Evolutionary conservation across 129 eudicot species (phyloP).

Genomic region (Artemisia annua): DNA sequence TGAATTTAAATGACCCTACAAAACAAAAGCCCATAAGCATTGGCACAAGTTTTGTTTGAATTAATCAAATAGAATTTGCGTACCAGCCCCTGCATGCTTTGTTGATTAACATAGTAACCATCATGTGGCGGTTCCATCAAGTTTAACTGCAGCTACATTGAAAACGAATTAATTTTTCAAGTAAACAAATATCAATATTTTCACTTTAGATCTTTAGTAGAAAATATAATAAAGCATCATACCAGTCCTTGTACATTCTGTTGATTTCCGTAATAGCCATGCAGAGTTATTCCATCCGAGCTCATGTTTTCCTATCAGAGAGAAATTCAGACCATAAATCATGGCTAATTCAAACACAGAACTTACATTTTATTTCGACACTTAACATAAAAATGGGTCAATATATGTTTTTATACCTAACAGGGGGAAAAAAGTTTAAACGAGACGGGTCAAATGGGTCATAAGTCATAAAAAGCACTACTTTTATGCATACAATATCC

Average conservation of each 20-base stretch:
- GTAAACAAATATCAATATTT: no score
- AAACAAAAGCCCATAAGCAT: neutral
- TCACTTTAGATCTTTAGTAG: neutral
- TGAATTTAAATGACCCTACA: slow-evolving; percentile 39
- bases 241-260: slow-evolving; percentile 48
- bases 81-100: slow-evolving; percentile 48
- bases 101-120: slow-evolving; percentile 46
- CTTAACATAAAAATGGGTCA: no score
- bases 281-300: slow-evolving; percentile 41
- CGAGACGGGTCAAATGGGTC: no score
- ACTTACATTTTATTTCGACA: neutral
- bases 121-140: slow-evolving; percentile 50
- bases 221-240: slow-evolving; percentile 6
- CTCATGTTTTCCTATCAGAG: slow-evolving; percentile 42
- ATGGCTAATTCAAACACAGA: neutral
- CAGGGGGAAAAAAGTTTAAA: no score
- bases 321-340: neutral
- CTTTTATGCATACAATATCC: no score
- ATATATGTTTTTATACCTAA: no score
- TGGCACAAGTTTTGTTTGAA: neutral
- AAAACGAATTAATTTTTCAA: neutral
- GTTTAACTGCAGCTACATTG: slow-evolving; percentile 40
- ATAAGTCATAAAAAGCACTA: no score
- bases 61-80: neutral
- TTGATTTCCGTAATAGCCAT: slow-evolving; percentile 47